Evolutionary conservation across 371 early-diverging fungal species (phyloP), one percentile per base, ranked within the genome.

Genomic region (Mortierella polycephala): DNA sequence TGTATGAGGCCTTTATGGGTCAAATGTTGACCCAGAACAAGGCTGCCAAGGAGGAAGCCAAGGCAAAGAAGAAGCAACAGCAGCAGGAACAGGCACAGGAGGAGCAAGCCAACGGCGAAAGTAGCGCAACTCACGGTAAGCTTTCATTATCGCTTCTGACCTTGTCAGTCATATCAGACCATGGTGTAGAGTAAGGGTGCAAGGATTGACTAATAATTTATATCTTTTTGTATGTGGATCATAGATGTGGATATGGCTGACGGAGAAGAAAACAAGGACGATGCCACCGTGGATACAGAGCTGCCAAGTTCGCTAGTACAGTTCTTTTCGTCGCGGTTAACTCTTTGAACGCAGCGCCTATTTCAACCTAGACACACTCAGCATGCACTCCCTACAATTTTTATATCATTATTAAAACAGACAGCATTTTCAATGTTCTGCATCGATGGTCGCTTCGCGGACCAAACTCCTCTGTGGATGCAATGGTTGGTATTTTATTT

Each of bases 1-100:
- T 79, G 66, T 79, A 56, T 55, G 80, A 79, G 55, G 80, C 74
- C n/a, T 79, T 79, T 45, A 79, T 79, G 80, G 80, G 62, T 6
- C 80, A 72, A 57, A n/a, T 79, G 51, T 53, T 79, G 69, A 45
- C 52, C n/a, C 57, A 72, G 37, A 69, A 61, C 52, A 69, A 69
- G 69, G 54, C 69, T 0, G 67, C 65, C 21, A 69, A 66, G 58
- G 80, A 66, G 16, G 69, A 72, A 23, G 52, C 59, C 37, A 76
- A 76, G 51, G 57, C 62, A 23, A 65, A 57, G 55, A 75, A 62
- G 64, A 70, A 66, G 61, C 47, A 55, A 37, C 53, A 57, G 20
- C 61, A 71, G 44, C 66, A 57, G 42, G 52, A 67, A 20, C 49
- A 71, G 47, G 57, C 60, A 12, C 23, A 50, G 37, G 44, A 64